Base-by-base conservation (phyloP, 192 early-diverging fungal species). In the Backusella tuberculispora region DNA sequence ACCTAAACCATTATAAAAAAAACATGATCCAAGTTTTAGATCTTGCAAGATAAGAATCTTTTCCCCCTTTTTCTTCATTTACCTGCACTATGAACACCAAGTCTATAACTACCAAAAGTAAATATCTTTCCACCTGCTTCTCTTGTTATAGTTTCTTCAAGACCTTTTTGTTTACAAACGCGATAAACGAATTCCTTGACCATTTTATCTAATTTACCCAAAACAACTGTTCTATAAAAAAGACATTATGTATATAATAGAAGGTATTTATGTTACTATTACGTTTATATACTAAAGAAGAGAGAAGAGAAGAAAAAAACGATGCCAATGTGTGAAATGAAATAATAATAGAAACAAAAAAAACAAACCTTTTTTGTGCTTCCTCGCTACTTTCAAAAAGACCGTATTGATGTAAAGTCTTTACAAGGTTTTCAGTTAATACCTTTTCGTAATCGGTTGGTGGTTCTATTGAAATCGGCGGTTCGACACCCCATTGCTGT, bases 91-190 rank as follows among this genome's bases (percentile, higher is more conserved):
- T 99, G 96, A 9, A 97, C 98, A 13, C 98, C 98, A 38, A 98
- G 85, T 43, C 95, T 86, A 78, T 95, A 99, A 4, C 96, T 97
- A 14, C 98, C 98, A 85, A 97, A 99, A 0, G 98, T 97, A 74
- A 96, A 99, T 37, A 98, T 97, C 80, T 97, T 96, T 41, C 98
- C 97, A n/a, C 96, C 96, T 15, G 91, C 92, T 48, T 94, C 90
- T 63, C 81, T 87, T 7, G 98, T 96, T 38, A 95, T 75, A 17
- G 85, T 73, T 78, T 96, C 97, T n/a, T 95, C 84, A 63, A 93
- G 75, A n/a, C 87, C 88, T 63, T 90, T 91, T 15, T 64, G 37
- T 34, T 92, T 74, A 41, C 88, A 85, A 34, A 94, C 90, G 29
- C 80, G 70, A 65, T 92, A 92, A 15, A 98, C 96, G 85, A 98